Evolutionary conservation across 1,139 yeast genomes (phyloP), one percentile per base, ranked within the genome.

Genomic region (Entelexis sorbosivorans): DNA sequence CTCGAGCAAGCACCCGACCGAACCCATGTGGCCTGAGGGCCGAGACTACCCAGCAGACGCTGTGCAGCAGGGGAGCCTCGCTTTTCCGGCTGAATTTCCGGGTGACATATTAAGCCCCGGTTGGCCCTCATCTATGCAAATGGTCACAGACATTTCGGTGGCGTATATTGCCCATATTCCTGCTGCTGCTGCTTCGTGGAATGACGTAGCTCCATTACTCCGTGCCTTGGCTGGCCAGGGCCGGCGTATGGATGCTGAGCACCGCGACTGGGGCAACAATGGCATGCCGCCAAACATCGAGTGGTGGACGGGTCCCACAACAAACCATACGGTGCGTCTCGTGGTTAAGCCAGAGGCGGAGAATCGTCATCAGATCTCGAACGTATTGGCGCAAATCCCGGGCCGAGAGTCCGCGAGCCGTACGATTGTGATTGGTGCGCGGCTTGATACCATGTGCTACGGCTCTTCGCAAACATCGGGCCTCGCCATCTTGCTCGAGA

Each of bases 71-170:
- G 75, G 74, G 26, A 74, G 84, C 53, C 84, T 83, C 2, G 94
- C 82, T 0, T 70, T 80, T 36, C 72, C 82, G 0, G 79, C 85
- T 52, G 69, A 72, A 53, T 75, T 78, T 53, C 79, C 93, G 0
- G 97, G 97, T 2, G 94, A 87, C 64, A 76, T 86, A 2, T 66
- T 85, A 22, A 75, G 83, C 1, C 94, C 95, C 0, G 95, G 93
- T 0, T 81, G 85, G 82, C 71, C 82, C 0, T 69, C 81, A 2
- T 68, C 70, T n/a, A 56, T 62, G 20, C 56, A 61, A 13, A 56
- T 64, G 16, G 64, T 61, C 34, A 59, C 63, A 17, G 71, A 69
- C 19, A 70, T 78, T 69, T 67, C 71, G 13, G 70, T 75, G 31
- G 77, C 87, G 0, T 68, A 68, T 16, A 70, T 85, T 3, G 83